Conservation (phyloP, 208 protist species). For the Polymyxa betae region DNA sequence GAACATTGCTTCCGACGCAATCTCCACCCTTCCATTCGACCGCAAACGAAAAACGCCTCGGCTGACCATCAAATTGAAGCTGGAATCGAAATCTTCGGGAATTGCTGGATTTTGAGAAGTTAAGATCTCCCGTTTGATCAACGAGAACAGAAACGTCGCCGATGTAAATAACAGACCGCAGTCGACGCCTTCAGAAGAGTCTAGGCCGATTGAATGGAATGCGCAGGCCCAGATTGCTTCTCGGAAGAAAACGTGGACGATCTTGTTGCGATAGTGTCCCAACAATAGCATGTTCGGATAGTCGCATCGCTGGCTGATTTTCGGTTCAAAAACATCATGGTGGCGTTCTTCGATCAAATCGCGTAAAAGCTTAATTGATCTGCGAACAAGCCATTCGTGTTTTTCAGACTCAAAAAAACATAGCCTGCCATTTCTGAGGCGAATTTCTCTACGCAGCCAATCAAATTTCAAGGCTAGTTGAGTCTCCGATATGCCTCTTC, state of each 20-base stretch:
- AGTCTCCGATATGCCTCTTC: background rate
- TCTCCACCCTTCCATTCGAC: conserved; percentile 7
- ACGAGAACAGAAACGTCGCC: conserved; percentile 27
- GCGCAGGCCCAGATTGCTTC: conserved; percentile 51
- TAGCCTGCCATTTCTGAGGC: background rate
- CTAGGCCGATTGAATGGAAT: conserved; percentile 24
- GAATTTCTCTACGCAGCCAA: conserved; percentile 21
- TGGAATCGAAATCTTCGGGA: conserved; percentile 9
- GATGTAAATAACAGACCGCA: background rate
- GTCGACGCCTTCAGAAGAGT: background rate
- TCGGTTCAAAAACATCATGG: conserved; percentile 9
- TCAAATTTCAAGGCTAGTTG: conserved; percentile 9
- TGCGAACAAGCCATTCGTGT: background rate
- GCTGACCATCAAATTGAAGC: background rate
- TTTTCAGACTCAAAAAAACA: conserved; percentile 10
- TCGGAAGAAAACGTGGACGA: conserved; percentile 49
- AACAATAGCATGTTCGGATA: conserved; percentile 33
- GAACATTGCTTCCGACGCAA: background rate
- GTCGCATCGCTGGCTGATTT: conserved; percentile 16
- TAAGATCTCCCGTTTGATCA: conserved; percentile 9
- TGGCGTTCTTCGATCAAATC: conserved; percentile 1
- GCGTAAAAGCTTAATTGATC: background rate
- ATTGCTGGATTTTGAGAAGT: background rate
- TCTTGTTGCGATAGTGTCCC: conserved; percentile 53
- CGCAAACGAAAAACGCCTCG: background rate